These are phyloP conservation scores for Talaromyces piceae DNA, from an alignment of 2,329 filamentous ascomycete genomes.

Conservation along the genomic window DNA sequence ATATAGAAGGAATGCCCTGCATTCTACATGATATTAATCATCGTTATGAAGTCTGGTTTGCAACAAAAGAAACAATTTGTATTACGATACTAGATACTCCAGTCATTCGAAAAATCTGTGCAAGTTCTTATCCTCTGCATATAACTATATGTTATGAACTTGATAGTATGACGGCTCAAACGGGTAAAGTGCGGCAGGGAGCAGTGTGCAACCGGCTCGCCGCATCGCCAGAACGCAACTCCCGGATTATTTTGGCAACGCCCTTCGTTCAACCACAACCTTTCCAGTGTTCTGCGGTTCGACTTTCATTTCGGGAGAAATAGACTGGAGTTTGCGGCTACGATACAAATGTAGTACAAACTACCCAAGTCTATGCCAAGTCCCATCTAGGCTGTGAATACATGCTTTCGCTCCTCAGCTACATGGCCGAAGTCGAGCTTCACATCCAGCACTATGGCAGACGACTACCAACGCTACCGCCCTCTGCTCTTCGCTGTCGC, in stretches of 20 bases:
- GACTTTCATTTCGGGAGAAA: not conserved
- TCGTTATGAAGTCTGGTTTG: no score
- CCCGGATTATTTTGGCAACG: not conserved
- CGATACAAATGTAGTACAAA: not conserved
- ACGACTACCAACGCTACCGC: conserved; percentile 27
- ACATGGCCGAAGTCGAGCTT: not conserved
- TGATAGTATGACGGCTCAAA: not conserved
- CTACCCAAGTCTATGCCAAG: not conserved
- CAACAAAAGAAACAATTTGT: no score
- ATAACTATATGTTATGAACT: no score
- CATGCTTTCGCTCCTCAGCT: not conserved
- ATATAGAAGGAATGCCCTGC: no score
- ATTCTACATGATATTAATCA: no score
- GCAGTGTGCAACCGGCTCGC: not conserved
- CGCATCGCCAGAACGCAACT: not conserved
- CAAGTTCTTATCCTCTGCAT: no score
- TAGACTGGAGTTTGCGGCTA: not conserved
- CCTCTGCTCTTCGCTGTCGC: conserved; percentile 36
- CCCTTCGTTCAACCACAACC: no score
- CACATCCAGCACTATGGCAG: conserved; percentile 2
- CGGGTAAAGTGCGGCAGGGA: not conserved
- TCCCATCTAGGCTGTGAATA: not conserved
- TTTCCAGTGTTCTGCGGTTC: not conserved
- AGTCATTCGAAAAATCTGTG: no score
- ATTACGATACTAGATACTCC: no score